phyloP scores from a whole-genome alignment of 2,329 filamentous ascomycete genomes.

The Trichoderma cornu-damae region DNA sequence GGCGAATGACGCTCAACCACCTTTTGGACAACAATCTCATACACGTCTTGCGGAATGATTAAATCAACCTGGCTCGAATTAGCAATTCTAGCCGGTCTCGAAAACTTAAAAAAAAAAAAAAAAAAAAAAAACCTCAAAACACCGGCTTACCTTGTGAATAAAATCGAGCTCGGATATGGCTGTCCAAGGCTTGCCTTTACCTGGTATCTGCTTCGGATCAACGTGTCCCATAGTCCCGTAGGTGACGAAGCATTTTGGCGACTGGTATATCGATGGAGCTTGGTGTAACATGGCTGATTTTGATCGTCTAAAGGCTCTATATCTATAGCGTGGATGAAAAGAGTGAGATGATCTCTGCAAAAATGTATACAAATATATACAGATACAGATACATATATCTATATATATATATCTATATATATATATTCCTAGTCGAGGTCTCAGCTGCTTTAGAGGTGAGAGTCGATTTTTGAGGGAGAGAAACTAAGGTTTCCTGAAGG shows the following conservation, averaged over 20 bases:
- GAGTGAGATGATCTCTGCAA: not conserved
- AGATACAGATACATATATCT: too few species aligned
- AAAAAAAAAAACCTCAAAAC: not conserved
- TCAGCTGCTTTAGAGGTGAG: not conserved
- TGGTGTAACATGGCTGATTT: constrained; percentile 42
- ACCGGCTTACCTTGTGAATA: constrained; percentile 55
- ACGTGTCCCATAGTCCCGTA: constrained; percentile 64
- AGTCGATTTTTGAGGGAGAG: not conserved
- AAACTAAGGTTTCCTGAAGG: constrained; percentile 8
- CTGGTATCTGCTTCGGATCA: constrained; percentile 63
- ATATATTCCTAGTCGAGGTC: too few species aligned
- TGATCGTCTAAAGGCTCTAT: not conserved
- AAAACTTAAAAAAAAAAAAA: too few species aligned
- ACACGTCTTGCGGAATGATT: constrained; percentile 62
- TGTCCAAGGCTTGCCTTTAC: constrained; percentile 71
- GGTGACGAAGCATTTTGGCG: constrained; percentile 68
- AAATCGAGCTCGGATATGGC: constrained; percentile 61
- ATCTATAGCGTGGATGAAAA: too few species aligned
- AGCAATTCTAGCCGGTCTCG: not conserved
- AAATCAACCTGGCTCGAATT: constrained; percentile 53
- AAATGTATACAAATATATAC: too few species aligned
- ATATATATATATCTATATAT: too few species aligned
- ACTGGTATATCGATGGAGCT: constrained; percentile 44
- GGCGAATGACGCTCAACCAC: constrained; percentile 39
- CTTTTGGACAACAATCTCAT: constrained; percentile 49